Evolutionary conservation across 2,329 filamentous ascomycete genomes (phyloP).

Genomic region (Aureobasidium lini): DNA sequence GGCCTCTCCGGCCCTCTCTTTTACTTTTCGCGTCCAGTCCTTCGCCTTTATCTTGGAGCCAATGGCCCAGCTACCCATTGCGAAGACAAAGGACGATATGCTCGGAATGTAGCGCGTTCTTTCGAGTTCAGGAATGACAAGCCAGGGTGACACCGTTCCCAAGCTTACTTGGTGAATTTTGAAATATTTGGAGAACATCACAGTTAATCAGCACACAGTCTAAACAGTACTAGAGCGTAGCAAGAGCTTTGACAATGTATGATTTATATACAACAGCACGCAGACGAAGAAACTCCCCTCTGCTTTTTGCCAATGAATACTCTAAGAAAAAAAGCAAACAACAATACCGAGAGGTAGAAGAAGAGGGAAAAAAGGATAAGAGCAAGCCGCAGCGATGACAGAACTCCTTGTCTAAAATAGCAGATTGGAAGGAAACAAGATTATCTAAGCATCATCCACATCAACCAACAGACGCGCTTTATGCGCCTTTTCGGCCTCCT

Average conservation of each 20-base stretch:
- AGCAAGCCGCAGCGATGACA: neutral
- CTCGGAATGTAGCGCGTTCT: too few relatives aligned
- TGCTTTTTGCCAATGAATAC: neutral
- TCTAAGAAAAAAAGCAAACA: neutral
- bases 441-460: slow-evolving; percentile 16
- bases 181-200: too few relatives aligned
- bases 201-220: too few relatives aligned
- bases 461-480: slow-evolving; percentile 35
- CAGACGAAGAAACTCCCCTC: neutral
- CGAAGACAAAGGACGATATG: too few relatives aligned
- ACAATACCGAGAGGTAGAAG: neutral
- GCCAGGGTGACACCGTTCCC: too few relatives aligned
- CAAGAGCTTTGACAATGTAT: neutral
- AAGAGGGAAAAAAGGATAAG: neutral
- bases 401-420: neutral
- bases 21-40: too few relatives aligned
- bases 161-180: too few relatives aligned
- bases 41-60: too few relatives aligned
- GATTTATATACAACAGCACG: neutral
- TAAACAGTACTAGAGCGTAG: too few relatives aligned
- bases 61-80: too few relatives aligned
- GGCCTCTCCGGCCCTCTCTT: too few relatives aligned
- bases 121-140: too few relatives aligned
- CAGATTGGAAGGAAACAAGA: neutral
- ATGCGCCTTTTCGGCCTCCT: slow-evolving; percentile 48